Evolutionary conservation across 108 stramenopile species (phyloP).

Genomic region (Epithemia pelagica): DNA sequence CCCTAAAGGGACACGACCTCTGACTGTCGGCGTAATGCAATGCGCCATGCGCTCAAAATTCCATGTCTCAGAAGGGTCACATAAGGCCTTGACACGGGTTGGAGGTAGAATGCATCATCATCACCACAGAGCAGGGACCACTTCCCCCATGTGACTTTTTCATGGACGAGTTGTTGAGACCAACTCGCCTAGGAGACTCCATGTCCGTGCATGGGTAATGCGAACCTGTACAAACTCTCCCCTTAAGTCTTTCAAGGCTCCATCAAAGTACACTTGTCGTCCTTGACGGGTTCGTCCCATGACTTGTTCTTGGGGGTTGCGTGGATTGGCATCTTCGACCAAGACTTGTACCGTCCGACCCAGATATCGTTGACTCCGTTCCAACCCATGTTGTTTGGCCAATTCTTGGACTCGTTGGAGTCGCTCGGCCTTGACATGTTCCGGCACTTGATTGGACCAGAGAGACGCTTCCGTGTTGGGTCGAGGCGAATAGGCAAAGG

Average conservation of each 20-base stretch:
- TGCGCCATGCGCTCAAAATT: too few relatives aligned
- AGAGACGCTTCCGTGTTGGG: constrained; percentile 57
- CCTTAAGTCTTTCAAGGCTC: constrained; percentile 57
- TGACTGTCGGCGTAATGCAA: too few relatives aligned
- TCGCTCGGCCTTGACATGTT: constrained; percentile 84
- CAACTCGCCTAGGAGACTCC: constrained; percentile 61
- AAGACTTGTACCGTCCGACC: constrained; percentile 74
- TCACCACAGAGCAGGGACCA: too few relatives aligned
- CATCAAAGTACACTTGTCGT: constrained; percentile 84
- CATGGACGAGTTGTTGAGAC: too few relatives aligned
- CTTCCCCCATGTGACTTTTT: too few relatives aligned
- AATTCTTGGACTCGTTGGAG: constrained; percentile 76
- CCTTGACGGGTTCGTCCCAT: constrained; percentile 85
- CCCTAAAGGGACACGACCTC: too few relatives aligned
- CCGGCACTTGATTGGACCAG: constrained; percentile 55
- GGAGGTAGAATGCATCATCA: too few relatives aligned
- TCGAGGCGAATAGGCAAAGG: constrained; percentile 45
- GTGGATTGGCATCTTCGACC: constrained; percentile 86
- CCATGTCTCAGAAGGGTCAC: too few relatives aligned
- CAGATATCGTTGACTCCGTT: constrained; percentile 79
- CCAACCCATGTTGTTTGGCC: constrained; percentile 73
- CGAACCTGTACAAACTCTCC: constrained; percentile 64
- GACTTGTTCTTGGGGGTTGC: constrained; percentile 72
- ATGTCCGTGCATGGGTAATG: constrained; percentile 74
- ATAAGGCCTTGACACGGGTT: too few relatives aligned